A percentile compares a stretch with the other conserved stretches of the same genome.
These are phyloP conservation scores for Phytophthora crassamura DNA, from an alignment of 352 stramenopile genomes.

Conservation along the genomic window DNA sequence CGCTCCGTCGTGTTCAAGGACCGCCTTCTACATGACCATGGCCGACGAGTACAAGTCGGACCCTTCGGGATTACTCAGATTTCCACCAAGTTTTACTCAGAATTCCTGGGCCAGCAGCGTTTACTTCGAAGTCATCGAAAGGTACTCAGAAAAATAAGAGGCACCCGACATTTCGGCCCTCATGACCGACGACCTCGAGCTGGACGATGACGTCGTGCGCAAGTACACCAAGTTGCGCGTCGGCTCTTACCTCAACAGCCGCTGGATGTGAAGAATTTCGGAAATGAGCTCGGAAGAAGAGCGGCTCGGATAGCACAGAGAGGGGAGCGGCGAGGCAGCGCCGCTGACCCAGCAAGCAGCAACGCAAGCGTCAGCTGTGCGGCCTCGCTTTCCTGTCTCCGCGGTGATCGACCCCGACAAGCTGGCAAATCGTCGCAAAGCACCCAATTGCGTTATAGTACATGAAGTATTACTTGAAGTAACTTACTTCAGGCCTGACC, in stretches of 20 bases:
- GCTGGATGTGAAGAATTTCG: no score
- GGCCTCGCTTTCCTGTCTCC: not conserved
- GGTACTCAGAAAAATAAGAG: no score
- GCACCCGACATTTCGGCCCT: constrained; percentile 69
- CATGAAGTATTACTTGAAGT: no score
- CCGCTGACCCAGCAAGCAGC: not conserved
- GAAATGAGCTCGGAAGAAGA: constrained; percentile 24
- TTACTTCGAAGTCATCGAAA: no score
- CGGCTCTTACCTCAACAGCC: constrained; percentile 84
- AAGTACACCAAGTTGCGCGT: constrained; percentile 76
- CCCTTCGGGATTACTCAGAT: no score
- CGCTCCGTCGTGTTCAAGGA: constrained; percentile 74
- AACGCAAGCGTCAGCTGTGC: not conserved
- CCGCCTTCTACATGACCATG: no score
- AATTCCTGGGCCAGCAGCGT: no score
- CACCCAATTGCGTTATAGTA: no score
- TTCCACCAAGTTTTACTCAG: no score
- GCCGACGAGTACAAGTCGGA: no score
- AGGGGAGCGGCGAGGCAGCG: not conserved
- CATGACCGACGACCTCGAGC: constrained; percentile 48
- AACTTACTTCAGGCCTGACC: no score
- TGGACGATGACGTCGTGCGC: constrained; percentile 58
- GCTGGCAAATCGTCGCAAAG: not conserved
- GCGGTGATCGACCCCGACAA: not conserved
- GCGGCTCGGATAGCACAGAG: not conserved